Base-by-base conservation (phyloP, 345 rosid species). In the Brassica cretica region DNA sequence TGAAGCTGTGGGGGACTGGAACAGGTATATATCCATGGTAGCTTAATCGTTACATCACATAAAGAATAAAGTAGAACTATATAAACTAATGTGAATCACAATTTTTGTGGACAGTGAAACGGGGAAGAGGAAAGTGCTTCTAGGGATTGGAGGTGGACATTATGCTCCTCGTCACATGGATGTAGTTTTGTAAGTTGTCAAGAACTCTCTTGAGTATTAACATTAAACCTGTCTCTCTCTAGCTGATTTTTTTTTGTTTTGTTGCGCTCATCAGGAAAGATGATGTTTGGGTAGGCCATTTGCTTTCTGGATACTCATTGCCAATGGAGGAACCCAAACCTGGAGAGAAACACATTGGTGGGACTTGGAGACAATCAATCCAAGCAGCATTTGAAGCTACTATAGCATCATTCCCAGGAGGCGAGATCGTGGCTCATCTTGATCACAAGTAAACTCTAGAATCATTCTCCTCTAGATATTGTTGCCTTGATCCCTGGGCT, bases 111-210 rank as follows among this genome's bases (percentile, higher is more conserved):
- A 65, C 65, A 94, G 95, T 79, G 88, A 82, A 68, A 85, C 60
- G n/a, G 78, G 81, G 15, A 89, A 84, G 68, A 84, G 83, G 69
- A 94, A 85, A 76, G 93, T 92, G 53, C 98, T 92, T 29, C 78
- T 92, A 64, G 98, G 97, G 65, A 83, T 94, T 63, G 98, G 96
- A 56, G 96, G 98, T 73, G 98, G 97, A 72, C 96, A 92, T 81
- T 94, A 92, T 72, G 98, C 93, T 25, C 98, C 98, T 76, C 89
- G 97, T 56, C 98, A 94, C 69, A 88, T 84, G 97, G 97, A 92
- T 79, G 80, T 92, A 76, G 95, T 70, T 71, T 21, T 75, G 98
- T 94, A 87, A 84, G 97, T 85, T 71, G 10, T 80, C 64, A 46
- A 44, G 10, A 58, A 46, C 65, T 49, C 55, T 70, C n/a, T 56